Evolutionary conservation across 805 yeast genomes (phyloP), one percentile per base, ranked within the genome.

Genomic region (Starmerella potacharoeniae): DNA sequence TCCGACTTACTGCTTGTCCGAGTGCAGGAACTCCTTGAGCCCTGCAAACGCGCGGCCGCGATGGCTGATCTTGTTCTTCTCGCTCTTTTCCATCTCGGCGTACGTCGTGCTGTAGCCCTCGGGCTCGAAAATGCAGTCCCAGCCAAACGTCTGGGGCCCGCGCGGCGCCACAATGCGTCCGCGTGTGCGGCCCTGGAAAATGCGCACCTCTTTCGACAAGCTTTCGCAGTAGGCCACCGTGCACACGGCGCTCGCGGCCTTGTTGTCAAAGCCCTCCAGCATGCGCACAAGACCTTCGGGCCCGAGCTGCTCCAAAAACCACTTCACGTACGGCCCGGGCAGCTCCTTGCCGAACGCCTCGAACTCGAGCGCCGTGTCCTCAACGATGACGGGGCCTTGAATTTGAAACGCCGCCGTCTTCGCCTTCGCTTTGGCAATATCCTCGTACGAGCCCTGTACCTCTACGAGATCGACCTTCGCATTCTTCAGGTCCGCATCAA

Each of bases 321-420:
- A 91, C 69, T 91, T 91, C 70, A 82, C 79, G 61, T 88, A 87
- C 1, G 97, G 97, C 29, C 99, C 99, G 4, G 99, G 99, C 50
- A 93, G 76, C 14, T 82, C 84, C 16, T 40, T 45, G 52, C 85
- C 82, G 65, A 84, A 75, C 1, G 95, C 96, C 50, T 77, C 77
- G 69, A 85, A 93, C 4, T 84, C 86, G 41, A 93, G 77, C 51
- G 95, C 90, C 0, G 98, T 93, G 65, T 93, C 99, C 67, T 93
- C 99, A 3, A 90, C 96, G 55, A 93, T 75, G 0, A 88, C 97
- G 0, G 97, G 91, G 0, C 95, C 93, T 3, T 74, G 67, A 4
- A 79, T 68, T 8, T 78, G 66, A 11, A 68, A 65, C 6, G 91
- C 84, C 2, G 96, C 96, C 11, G 82, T 76, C 63, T 75, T 71